Base-by-base conservation (phyloP, 2,329 filamentous ascomycete genomes). In the Furcasterigmium sp. region DNA sequence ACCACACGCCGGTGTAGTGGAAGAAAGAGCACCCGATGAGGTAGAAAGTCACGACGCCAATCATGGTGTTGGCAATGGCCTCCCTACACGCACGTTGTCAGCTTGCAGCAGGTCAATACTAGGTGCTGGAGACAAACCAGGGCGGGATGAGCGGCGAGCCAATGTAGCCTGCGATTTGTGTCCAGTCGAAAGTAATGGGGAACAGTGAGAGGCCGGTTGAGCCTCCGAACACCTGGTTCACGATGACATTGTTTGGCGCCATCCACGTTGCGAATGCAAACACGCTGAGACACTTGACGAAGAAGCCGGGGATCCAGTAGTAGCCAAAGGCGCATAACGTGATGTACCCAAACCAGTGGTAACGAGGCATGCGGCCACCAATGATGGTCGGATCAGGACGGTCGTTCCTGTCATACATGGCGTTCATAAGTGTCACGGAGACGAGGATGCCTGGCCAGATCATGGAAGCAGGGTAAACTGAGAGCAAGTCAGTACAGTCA, bases 111-210 rank as follows among this genome's bases (percentile, higher is more conserved):
- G n/a, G n/a, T n/a, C n/a, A n/a, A n/a, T n/a, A n/a, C 15, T 10
- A 15, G 11, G 10, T 20, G 10, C n/a, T n/a, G n/a, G n/a, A 11
- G 13, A 56, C 70, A 46, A 57, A 78, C 76, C 82, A 88, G 5
- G 84, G 84, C 3, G 82, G 77, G 39, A 87, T 82, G 29, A 88
- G 62, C 17, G 84, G 84, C 9, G 80, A 85, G 23, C 78, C 77
- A 41, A 85, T 69, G 47, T 78, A 88, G 37, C 82, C 85, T 3
- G 82, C 73, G 41, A 87, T 74, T 52, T 87, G 82, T 5, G 82
- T 84, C 84, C 85, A 88, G 65, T 89, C 85, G 55, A 89, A 87
- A 0, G 84, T 87, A 25, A 89, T 78, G 2, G 85, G 84, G 7
- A 88, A 63, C 21, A 89, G 55, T 0, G 80, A 85, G 4, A 89